phyloP scores from a whole-genome alignment of 2,329 filamentous ascomycete genomes.

The Leptographium flavum region DNA sequence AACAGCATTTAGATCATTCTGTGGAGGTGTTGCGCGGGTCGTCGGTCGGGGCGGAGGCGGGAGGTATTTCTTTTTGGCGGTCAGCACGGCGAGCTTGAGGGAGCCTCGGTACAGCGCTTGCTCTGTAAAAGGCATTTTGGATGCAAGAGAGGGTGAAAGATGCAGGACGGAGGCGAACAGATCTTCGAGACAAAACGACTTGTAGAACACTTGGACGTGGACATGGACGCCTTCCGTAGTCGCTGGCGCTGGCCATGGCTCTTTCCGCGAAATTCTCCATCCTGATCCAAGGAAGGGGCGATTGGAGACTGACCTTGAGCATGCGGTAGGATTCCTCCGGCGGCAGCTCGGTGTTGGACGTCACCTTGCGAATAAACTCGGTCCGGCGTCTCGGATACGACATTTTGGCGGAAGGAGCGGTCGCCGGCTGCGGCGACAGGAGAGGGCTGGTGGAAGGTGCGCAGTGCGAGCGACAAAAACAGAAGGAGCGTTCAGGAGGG shows the following conservation, averaged over 20 bases:
- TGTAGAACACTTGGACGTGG: background rate
- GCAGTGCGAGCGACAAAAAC: background rate
- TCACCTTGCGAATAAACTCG: conserved; percentile 29
- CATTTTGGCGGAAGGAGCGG: conserved; percentile 16
- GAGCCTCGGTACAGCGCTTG: background rate
- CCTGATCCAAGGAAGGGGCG: conserved; percentile 9
- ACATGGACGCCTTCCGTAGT: no score
- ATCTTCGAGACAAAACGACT: background rate
- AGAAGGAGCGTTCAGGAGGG: conserved; percentile 5
- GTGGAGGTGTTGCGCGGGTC: conserved; percentile 13
- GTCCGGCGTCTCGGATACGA: conserved; percentile 22
- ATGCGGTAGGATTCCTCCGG: conserved; percentile 28
- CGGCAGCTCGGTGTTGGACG: conserved; percentile 26
- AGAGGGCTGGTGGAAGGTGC: background rate
- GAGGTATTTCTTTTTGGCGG: conserved; percentile 19
- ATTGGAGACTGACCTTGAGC: conserved; percentile 25
- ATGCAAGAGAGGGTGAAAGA: background rate
- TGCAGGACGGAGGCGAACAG: background rate
- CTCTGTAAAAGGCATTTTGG: background rate
- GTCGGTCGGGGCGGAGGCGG: conserved; percentile 17
- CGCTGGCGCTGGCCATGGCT: background rate
- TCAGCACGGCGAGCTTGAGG: conserved; percentile 6
- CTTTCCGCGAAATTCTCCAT: background rate
- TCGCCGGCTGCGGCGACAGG: background rate
- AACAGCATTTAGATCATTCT: background rate